Evolutionary conservation across 164 flowering plant genomes (phyloP), one percentile per base, ranked within the genome.

Genomic region (Berberis vulgaris): DNA sequence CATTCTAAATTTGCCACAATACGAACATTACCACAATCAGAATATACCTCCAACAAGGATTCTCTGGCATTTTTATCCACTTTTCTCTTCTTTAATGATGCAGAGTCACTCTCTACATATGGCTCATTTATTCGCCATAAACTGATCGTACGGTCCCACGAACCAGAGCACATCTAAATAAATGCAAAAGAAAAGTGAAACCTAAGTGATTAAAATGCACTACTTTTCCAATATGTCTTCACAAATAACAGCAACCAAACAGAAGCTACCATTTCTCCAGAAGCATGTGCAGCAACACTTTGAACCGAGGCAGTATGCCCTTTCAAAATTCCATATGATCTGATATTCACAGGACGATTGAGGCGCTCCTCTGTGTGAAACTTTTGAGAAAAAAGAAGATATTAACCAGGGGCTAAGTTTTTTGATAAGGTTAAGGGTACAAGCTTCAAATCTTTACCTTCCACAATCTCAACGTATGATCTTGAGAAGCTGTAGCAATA

Each of bases 401-500:
- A 71, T 47, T 12, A 42, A 2, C 43, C 62, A n/a, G 5, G 7
- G 42, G 42, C 38, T 40, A 49, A 55, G 41, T 53, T 54, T 5
- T 8, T 41, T 13, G 47, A 6, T 52, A 52, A 55, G 10, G 49
- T 45, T 43, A 43, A 56, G 10, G 54, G 13, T 43, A 66, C 49
- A 4, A 70, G 10, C 39, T 57, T 54, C 26, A 45, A 13, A 12
- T 43, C 54, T 10, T 69, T 86, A 95, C 99, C 96, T 87, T 87
- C 95, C 95, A 95, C 69, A 95, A 69, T 69, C 92, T 86, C 67
- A 95, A 41, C 13, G 94, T 85, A 65, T 78, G 80, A 76, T 95
- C 99, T 75, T 95, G 85, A 44, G 99, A 91, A 68, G 90, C 97
- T 69, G 97, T 87, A 39, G 96, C 91, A 10, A 87, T 72, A 62